Evolutionary conservation across 257 asterid species (phyloP).

Genomic region (Anisodus acutangulus): DNA sequence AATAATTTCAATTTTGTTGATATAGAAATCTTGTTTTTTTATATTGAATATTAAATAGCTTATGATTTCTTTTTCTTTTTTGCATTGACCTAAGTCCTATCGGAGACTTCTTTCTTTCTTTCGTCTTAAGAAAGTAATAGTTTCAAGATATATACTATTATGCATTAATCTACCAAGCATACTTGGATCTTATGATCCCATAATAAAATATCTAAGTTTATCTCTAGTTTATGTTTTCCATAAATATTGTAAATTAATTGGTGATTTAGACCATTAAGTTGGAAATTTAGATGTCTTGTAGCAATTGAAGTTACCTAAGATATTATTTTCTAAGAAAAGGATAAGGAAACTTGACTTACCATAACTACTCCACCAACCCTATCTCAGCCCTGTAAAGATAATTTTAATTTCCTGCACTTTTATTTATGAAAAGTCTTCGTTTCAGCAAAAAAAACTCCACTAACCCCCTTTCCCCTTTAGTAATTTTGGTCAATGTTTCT

Average conservation of each 20-base stretch:
- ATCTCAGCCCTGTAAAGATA: no score
- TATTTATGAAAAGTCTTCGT: no score
- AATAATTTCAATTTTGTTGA: not conserved
- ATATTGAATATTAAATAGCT: not conserved
- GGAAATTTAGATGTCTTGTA: not conserved
- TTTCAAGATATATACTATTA: not conserved
- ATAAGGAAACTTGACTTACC: conserved; percentile 20
- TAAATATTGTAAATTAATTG: not conserved
- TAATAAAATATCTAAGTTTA: not conserved
- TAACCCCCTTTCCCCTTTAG: not conserved
- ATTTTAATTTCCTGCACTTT: no score
- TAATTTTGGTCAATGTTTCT: not conserved
- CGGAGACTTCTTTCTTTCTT: conserved; percentile 12
- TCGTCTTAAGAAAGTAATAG: not conserved
- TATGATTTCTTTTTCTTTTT: not conserved
- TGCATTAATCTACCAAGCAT: not conserved
- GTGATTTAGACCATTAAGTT: not conserved
- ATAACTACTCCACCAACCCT: not conserved
- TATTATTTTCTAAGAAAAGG: not conserved
- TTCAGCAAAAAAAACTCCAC: not conserved
- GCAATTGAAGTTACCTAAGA: conserved; percentile 14
- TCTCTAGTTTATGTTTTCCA: not conserved
- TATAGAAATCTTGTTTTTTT: not conserved
- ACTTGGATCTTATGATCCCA: not conserved
- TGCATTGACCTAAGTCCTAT: conserved; percentile 9